Evolutionary conservation across 2,329 filamentous ascomycete species (phyloP).

Genomic region (Davidsoniella australis): DNA sequence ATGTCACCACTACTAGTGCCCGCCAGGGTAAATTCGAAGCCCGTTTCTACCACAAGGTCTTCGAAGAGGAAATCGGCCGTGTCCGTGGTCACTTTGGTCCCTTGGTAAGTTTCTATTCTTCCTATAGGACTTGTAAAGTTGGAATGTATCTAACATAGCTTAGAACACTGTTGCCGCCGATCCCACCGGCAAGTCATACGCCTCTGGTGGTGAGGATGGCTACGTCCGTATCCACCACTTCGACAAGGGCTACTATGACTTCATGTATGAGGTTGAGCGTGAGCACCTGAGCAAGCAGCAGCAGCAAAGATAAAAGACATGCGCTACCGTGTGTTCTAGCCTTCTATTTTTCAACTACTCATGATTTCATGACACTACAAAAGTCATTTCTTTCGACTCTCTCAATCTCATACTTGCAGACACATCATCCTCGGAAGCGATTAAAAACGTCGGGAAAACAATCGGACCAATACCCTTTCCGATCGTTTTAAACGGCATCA

Average conservation of each 20-base stretch:
- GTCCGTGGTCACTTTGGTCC: conserved; percentile 95
- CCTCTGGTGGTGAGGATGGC: conserved; percentile 90
- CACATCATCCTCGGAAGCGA: too few relatives aligned
- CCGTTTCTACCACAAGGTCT: conserved; percentile 98
- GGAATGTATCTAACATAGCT: conserved; percentile 7
- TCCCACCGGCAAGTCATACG: conserved; percentile 81
- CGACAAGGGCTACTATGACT: conserved; percentile 97
- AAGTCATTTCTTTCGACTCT: too few relatives aligned
- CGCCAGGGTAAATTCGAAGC: conserved; percentile 99
- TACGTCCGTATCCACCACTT: conserved; percentile 98
- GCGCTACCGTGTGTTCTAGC: not conserved
- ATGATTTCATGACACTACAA: conserved; percentile 2
- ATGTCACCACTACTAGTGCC: conserved; percentile 85
- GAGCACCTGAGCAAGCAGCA: conserved; percentile 38
- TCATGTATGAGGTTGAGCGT: conserved; percentile 95
- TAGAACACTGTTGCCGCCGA: conserved; percentile 86
- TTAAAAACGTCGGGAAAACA: too few relatives aligned
- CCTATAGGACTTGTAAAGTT: not conserved
- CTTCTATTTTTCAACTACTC: not conserved
- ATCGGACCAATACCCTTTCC: too few relatives aligned
- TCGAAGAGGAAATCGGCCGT: conserved; percentile 95
- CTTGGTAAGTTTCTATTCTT: conserved; percentile 30
- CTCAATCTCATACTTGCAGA: too few relatives aligned
- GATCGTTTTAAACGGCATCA: too few relatives aligned
- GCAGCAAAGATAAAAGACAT: conserved; percentile 4